Base-by-base conservation (phyloP, 2,329 filamentous ascomycete species). In the Fusarium sambucinum region DNA sequence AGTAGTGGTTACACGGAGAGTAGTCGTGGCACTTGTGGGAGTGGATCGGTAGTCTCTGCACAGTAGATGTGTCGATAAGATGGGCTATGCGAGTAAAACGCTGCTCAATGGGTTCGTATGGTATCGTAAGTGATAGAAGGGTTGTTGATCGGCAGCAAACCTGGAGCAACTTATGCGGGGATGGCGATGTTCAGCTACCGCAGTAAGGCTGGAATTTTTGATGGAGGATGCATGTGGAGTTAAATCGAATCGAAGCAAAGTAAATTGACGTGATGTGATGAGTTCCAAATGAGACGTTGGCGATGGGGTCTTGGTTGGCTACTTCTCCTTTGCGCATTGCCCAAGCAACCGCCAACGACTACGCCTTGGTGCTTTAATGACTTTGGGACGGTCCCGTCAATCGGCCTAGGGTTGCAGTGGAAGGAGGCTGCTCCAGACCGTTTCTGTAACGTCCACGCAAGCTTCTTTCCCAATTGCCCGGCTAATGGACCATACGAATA, bases 341-440 rank as follows among this genome's bases (percentile, higher is more conserved):
- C 71, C 63, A 74, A 73, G 71, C 71, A 73, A 73, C 70, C 63
- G 53, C 21, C 32, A 37, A 37, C 46, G 21, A 50, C 46, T 37
- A n/a, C 35, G 13, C 35, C 25, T 27, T 2, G 27, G 6, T 50
- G 37, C 46, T 54, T 44, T 21, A 50, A 57, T 53, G 48, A 27
- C 21, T 23, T 41, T 3, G 35, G 54, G 44, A 57, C 59, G 42
- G 33, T 42, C 27, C 27, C 27, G 8, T 27, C 53, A 59, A 63
- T 55, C 30, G 17, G 51, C 17, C 30, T 19, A 53, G 44, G 56
- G 60, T 61, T 47, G 44, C 32, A 69, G 61, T 66, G 59, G 48
- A 70, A 57, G 61, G 56, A 59, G 21, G 21, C 46, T 50, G 32
- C 46, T 35, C 21, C 33, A 37, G 32, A 25, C 42, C 40, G 38